These are phyloP conservation scores for Phalaenopsis hybrid DNA, from an alignment of 116 monocot genomes.

Conservation along the genomic window DNA sequence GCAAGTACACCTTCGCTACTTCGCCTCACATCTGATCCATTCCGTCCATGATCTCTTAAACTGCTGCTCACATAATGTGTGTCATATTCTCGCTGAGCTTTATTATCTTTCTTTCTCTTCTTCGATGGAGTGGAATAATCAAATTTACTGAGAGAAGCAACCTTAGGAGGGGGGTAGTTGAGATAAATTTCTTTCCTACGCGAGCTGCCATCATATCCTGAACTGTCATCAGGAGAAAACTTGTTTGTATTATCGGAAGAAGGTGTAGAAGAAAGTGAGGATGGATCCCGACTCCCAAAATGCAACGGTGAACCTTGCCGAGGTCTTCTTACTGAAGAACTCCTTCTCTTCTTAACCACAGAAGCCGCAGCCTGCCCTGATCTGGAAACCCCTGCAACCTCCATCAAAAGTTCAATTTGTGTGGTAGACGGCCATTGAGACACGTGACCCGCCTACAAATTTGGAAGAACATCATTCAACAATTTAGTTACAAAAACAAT, in stretches of 20 bases:
- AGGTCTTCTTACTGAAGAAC: constrained; percentile 40
- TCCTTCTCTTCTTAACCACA: constrained; percentile 43
- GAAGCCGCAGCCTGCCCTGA: constrained; percentile 13
- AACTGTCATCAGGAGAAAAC: constrained; percentile 35
- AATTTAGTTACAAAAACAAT: neutral
- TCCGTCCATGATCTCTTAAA: constrained; percentile 21
- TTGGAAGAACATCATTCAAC: neutral
- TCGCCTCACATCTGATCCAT: constrained; percentile 23
- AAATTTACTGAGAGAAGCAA: constrained; percentile 33
- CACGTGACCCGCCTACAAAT: neutral
- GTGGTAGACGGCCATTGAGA: neutral
- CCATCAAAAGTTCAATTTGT: constrained; percentile 27
- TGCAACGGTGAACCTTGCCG: constrained; percentile 29
- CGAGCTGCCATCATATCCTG: constrained; percentile 18
- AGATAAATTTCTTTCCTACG: constrained; percentile 50
- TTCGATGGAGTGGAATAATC: constrained; percentile 30
- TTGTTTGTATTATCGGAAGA: constrained; percentile 52
- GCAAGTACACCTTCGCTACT: constrained; percentile 48
- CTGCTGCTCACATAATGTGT: constrained; percentile 24
- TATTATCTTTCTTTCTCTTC: constrained; percentile 27
- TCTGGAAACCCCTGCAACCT: constrained; percentile 38
- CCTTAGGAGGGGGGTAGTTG: constrained; percentile 26
- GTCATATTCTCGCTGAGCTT: constrained; percentile 15
- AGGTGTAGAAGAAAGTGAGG: constrained; percentile 36
- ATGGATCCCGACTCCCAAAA: constrained; percentile 23